A percentile compares a stretch with the other conserved stretches of the same genome.
phyloP scores from a whole-genome alignment of 148 eudicot genomes.

The Persicaria tinctoria region DNA sequence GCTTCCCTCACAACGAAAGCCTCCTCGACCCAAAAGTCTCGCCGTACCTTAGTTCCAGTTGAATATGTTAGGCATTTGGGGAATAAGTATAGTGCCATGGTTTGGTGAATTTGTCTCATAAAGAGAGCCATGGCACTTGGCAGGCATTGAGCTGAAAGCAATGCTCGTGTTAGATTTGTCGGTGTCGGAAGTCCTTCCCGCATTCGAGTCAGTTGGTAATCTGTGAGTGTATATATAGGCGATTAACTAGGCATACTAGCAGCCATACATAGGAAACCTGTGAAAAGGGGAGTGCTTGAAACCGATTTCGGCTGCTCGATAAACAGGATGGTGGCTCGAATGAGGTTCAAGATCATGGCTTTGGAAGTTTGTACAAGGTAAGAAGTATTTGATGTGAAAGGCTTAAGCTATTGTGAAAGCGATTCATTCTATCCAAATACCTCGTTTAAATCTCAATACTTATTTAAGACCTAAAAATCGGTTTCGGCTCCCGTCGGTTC shows the following conservation, averaged over 20 bases:
- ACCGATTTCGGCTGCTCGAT: background rate
- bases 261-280: no score
- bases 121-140: background rate
- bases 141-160: background rate
- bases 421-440: no score
- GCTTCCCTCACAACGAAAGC: conserved; percentile 30
- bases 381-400: no score
- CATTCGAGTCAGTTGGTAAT: background rate
- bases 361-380: no score
- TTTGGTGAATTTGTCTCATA: background rate
- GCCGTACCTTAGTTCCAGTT: background rate
- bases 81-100: background rate
- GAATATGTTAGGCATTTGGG: background rate
- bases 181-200: background rate
- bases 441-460: no score
- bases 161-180: background rate
- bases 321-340: no score
- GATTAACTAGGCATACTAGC: no score
- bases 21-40: conserved; percentile 18
- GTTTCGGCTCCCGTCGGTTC: no score
- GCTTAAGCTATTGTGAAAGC: no score
- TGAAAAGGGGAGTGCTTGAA: background rate
- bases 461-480: no score
- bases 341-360: no score
- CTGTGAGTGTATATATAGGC: background rate